Evolutionary conservation across 495 filamentous ascomycete genomes (phyloP).

Genomic region (Margaritispora aquatica): DNA sequence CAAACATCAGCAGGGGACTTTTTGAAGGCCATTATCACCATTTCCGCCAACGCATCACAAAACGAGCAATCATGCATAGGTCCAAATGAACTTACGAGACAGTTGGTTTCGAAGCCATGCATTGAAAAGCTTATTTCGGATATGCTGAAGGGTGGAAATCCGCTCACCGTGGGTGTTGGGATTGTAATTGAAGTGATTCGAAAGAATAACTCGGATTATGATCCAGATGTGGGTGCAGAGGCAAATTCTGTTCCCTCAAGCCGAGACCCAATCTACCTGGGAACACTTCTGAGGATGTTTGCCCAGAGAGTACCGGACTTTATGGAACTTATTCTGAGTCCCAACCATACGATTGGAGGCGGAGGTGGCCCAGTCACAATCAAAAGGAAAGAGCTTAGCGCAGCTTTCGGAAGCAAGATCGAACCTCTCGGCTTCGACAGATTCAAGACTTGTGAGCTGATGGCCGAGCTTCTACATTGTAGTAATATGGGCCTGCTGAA

Average conservation of each 20-base stretch:
- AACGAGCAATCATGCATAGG: constrained; percentile 98
- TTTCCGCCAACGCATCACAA: constrained; percentile 95
- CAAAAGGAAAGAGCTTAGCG: constrained; percentile 61
- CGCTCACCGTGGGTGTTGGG: constrained; percentile 92
- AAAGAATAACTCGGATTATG: constrained; percentile 99
- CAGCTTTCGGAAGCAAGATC: constrained; percentile 84
- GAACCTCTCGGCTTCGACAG: constrained; percentile 95
- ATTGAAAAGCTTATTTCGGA: constrained; percentile 75
- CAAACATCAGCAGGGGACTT: constrained; percentile 98
- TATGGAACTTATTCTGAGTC: constrained; percentile 76
- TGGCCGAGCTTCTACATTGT: constrained; percentile 96
- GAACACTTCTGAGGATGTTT: constrained; percentile 84
- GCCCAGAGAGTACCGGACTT: constrained; percentile 91
- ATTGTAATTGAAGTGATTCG: constrained; percentile 98
- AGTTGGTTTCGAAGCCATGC: constrained; percentile 86
- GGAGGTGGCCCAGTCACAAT: constrained; percentile 52
- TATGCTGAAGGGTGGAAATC: constrained; percentile 93
- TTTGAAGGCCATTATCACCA: constrained; percentile 97
- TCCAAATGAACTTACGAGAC: constrained; percentile 91
- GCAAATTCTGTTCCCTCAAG: constrained; percentile 71
- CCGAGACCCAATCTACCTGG: constrained; percentile 94
- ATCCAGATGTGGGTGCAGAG: constrained; percentile 77
- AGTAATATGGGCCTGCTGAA: constrained; percentile 99
- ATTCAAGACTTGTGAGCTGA: constrained; percentile 98
- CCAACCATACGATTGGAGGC: constrained; percentile 53